Conservation (phyloP, 352 stramenopile species). For the Phytophthora foliorum region DNA sequence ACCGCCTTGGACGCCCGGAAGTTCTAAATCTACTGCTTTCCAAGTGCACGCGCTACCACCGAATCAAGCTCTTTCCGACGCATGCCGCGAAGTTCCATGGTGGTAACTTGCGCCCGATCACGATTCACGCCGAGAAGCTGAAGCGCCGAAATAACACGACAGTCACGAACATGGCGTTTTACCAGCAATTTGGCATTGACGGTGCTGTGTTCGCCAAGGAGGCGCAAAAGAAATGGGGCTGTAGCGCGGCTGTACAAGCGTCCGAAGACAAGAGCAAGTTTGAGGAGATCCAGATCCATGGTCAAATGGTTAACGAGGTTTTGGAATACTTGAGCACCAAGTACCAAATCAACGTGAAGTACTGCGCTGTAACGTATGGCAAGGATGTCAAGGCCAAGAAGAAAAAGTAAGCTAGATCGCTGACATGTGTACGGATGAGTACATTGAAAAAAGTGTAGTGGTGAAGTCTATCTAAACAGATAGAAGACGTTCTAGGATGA, state of each 20-base stretch:
- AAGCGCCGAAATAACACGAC: conserved; percentile 83
- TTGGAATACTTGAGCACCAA: conserved; percentile 69
- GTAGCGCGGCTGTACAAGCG: conserved; percentile 61
- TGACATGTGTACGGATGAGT: conserved; percentile 19
- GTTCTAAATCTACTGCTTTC: conserved; percentile 57
- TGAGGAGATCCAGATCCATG: conserved; percentile 84
- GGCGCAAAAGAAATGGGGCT: conserved; percentile 87
- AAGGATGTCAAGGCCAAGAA: conserved; percentile 89
- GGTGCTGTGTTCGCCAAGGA: conserved; percentile 78
- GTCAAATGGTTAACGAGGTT: conserved; percentile 85
- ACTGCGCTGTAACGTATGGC: conserved; percentile 71
- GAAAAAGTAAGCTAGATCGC: conserved; percentile 48
- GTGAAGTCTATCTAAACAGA: conserved; percentile 33
- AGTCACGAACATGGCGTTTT: conserved; percentile 76
- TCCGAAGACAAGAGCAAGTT: conserved; percentile 71
- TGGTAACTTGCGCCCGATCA: conserved; percentile 65
- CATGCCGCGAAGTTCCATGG: conserved; percentile 73
- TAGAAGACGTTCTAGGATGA: conserved; percentile 42
- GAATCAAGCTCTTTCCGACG: conserved; percentile 73
- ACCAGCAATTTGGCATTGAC: conserved; percentile 87
- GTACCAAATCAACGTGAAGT: conserved; percentile 82
- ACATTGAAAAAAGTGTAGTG: conserved; percentile 24
- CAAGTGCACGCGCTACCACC: conserved; percentile 80
- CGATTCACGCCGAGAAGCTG: conserved; percentile 70
- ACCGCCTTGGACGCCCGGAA: conserved; percentile 66